Conservation (phyloP, 768 basidiomycete genomes). For the Clathrus columnatus region DNA sequence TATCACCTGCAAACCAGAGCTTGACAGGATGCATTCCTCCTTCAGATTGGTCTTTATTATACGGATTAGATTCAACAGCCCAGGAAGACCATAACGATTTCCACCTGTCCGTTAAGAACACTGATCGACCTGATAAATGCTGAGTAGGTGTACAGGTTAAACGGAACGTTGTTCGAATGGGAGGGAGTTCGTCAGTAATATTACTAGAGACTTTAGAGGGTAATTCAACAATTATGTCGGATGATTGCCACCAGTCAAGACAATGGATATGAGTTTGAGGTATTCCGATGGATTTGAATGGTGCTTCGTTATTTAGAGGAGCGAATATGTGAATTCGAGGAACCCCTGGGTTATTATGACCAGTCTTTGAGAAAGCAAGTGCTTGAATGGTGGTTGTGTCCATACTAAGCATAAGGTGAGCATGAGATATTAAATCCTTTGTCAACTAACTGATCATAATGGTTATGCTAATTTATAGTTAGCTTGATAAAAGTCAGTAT, state of each 20-base stretch:
- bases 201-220: slow-evolving; percentile 1
- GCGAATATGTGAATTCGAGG: slow-evolving; percentile 46
- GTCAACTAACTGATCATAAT: slow-evolving; percentile 36
- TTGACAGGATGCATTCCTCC: slow-evolving; percentile 28
- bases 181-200: background rate
- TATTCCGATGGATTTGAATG: slow-evolving; percentile 33
- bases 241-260: slow-evolving; percentile 58
- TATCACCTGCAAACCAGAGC: slow-evolving; percentile 63
- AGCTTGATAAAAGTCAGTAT: background rate
- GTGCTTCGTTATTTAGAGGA: slow-evolving; percentile 43
- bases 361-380: slow-evolving; percentile 19
- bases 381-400: slow-evolving; percentile 35
- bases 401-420: slow-evolving; percentile 21
- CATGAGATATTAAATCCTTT: background rate
- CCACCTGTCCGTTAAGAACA: slow-evolving; percentile 36
- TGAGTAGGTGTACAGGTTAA: slow-evolving; percentile 57
- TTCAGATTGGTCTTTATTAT: too few relatives aligned
- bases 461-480: slow-evolving; percentile 31
- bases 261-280: slow-evolving; percentile 34
- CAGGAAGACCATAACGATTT: slow-evolving; percentile 60
- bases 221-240: slow-evolving; percentile 16
- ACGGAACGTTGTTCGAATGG: slow-evolving; percentile 26
- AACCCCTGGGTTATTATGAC: background rate
- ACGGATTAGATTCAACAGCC: slow-evolving; percentile 34
- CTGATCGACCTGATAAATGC: slow-evolving; percentile 46